Evolutionary conservation across 495 filamentous ascomycete genomes (phyloP).

Genomic region (Penicillium ochrochloron): DNA sequence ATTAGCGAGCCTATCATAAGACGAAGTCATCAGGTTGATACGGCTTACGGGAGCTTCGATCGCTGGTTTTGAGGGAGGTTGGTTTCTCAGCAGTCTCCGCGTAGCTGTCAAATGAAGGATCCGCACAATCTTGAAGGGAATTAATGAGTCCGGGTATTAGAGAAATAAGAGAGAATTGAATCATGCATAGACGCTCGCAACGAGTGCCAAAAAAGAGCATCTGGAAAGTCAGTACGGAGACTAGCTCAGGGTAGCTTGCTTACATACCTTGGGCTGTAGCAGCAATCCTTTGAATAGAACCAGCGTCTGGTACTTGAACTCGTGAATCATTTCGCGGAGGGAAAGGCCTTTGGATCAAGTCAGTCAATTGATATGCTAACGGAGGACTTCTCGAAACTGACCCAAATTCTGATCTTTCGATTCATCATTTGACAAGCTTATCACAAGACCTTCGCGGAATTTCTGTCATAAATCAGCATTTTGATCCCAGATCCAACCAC

Average conservation of each 20-base stretch:
- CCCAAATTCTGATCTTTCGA: constrained; percentile 88
- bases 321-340: constrained; percentile 86
- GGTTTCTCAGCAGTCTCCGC: constrained; percentile 75
- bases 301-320: constrained; percentile 91
- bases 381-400: constrained; percentile 32
- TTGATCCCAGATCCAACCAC: constrained; percentile 1
- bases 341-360: constrained; percentile 65
- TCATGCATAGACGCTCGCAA: constrained; percentile 95
- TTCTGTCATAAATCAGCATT: constrained; percentile 53
- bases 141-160: constrained; percentile 89
- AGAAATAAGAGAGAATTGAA: constrained; percentile 94
- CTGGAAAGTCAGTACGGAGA: constrained; percentile 48
- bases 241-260: not conserved
- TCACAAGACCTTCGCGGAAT: constrained; percentile 87
- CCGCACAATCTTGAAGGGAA: constrained; percentile 86
- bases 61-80: constrained; percentile 88
- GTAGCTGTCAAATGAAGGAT: constrained; percentile 84
- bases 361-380: constrained; percentile 10
- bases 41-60: constrained; percentile 73
- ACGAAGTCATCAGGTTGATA: not conserved
- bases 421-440: constrained; percentile 67
- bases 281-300: constrained; percentile 92
- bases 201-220: constrained; percentile 98
- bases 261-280: constrained; percentile 86
- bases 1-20: constrained; percentile 31